Base-by-base conservation (phyloP, 805 yeast genomes). In the Zygotorulaspora florentina region DNA sequence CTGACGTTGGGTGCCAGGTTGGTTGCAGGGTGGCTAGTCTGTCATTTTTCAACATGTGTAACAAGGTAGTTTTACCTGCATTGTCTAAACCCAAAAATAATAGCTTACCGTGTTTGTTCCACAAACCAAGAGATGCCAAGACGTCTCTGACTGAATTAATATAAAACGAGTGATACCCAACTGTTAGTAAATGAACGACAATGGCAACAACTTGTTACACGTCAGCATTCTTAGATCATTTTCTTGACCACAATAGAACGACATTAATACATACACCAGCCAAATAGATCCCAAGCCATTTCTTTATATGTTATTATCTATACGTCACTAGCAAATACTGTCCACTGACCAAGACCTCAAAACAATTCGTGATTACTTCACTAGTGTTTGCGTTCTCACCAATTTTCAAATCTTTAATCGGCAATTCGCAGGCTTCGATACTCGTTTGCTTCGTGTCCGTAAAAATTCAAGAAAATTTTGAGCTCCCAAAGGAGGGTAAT, bases 1-100 rank as follows among this genome's bases (percentile, higher is more conserved):
- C 99, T 20, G 96, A 88, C 15, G 99, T 89, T 62, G 99, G 99
- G 69, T 93, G 99, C 70, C 90, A 81, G 25, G 99, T 93, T 59
- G 99, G 99, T 69, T 89, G 96, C 61, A 93, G 78, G 39, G 97
- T 89, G 48, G 99, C 99, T 72, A 93, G 79, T 72, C 99, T 83
- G 71, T 93, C 99, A 65, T 93, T 93, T 73, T 82, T 86, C 58
- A 86, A 72, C 87, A 86, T 86, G 64, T 86, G 93, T 56, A 86
- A 71, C 54, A 86, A 69, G 18, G 96, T 87, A 45, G 99, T 91
- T 71, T 93, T 93, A 65, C 99, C 99, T 38, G 99, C 99, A 60
- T 93, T 93, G 69, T 93, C 99, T 52, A 93, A 81, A 50, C 99
- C 99, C 58, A 93, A 77, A 77, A 93, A 93, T 64, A 93, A 77